phyloP scores from a whole-genome alignment of 2,329 filamentous ascomycete species.

The Exophiala viscosa region DNA sequence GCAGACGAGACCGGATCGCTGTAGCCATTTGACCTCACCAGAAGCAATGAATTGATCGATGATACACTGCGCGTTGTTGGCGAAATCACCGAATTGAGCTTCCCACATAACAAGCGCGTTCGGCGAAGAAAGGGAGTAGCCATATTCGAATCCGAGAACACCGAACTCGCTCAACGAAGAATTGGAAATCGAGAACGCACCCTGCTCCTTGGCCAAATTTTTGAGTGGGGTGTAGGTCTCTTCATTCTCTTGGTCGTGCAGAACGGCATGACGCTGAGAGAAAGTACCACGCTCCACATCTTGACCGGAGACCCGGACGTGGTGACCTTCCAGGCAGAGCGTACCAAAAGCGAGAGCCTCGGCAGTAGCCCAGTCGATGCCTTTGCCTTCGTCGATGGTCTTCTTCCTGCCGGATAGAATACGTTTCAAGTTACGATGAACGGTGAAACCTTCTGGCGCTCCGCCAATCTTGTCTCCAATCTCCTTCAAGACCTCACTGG shows the following conservation, averaged over 20 bases:
- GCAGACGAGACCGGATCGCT: conserved; percentile 93
- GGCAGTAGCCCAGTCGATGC: conserved; percentile 96
- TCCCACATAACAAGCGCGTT: conserved; percentile 99
- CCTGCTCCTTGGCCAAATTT: conserved; percentile 84
- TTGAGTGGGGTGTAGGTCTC: conserved; percentile 89
- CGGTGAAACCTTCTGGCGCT: conserved; percentile 77
- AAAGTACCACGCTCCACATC: conserved; percentile 99
- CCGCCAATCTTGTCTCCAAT: conserved; percentile 77
- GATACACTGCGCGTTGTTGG: conserved; percentile 98
- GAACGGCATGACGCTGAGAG: conserved; percentile 93
- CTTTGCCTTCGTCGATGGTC: conserved; percentile 84
- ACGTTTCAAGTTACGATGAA: conserved; percentile 95
- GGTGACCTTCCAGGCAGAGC: conserved; percentile 87
- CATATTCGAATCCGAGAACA: conserved; percentile 93
- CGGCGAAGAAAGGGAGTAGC: conserved; percentile 93
- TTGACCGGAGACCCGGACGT: conserved; percentile 95
- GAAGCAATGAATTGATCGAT: conserved; percentile 99
- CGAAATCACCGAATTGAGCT: conserved; percentile 98
- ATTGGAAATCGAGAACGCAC: conserved; percentile 94
- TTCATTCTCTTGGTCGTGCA: conserved; percentile 96
- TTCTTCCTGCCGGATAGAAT: conserved; percentile 87
- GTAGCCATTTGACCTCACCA: conserved; percentile 97
- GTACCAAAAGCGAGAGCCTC: conserved; percentile 94
- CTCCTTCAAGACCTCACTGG: conserved; percentile 67
- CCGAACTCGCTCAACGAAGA: conserved; percentile 76